These are phyloP conservation scores for Silybum marianum DNA, from an alignment of 129 eudicot genomes.

Conservation along the genomic window DNA sequence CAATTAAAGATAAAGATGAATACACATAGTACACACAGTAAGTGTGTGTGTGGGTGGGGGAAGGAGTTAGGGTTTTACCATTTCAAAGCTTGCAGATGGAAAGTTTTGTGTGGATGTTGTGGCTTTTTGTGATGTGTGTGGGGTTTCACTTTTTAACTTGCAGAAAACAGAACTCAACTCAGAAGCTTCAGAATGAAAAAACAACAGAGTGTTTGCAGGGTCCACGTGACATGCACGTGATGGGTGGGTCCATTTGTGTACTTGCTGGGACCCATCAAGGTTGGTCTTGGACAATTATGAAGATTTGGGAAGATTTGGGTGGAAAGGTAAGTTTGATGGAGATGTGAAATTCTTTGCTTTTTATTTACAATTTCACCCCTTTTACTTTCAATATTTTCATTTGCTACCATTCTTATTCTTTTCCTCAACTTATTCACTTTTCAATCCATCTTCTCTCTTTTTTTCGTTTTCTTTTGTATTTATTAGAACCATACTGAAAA, in stretches of 20 bases:
- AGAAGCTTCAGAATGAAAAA: conserved; percentile 43
- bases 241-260: conserved; percentile 35
- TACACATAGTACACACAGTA: conserved; percentile 34
- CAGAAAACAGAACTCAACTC: conserved; percentile 47
- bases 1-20: conserved; percentile 4
- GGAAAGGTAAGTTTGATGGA: conserved; percentile 30
- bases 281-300: conserved; percentile 42
- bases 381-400: neutral
- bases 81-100: conserved; percentile 53
- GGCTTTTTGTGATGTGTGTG: conserved; percentile 43
- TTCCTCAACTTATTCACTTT: neutral
- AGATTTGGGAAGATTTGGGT: conserved; percentile 44
- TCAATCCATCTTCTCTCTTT: neutral
- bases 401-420: neutral
- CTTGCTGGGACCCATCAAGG: conserved; percentile 41
- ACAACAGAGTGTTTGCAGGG: conserved; percentile 38
- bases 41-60: conserved; percentile 21
- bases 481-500: neutral
- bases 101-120: conserved; percentile 49
- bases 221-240: conserved; percentile 53
- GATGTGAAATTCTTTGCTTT: conserved; percentile 27
- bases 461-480: neutral
- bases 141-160: conserved; percentile 45
- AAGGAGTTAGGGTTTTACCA: conserved; percentile 30
- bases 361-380: conserved; percentile 7